Evolutionary conservation across 345 rosid species (phyloP).

Genomic region (Acer saccharum): DNA sequence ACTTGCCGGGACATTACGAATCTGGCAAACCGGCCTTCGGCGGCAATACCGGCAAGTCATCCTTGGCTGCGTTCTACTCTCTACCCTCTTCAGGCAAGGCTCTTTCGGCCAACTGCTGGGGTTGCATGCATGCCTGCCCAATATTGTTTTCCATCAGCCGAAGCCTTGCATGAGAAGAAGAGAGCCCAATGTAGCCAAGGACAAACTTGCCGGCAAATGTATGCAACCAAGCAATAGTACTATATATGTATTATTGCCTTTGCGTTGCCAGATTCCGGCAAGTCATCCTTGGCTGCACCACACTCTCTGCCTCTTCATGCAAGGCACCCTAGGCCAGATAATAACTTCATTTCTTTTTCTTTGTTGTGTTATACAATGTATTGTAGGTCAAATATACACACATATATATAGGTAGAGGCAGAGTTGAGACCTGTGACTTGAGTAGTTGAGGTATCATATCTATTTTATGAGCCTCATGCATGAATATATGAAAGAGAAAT

Average conservation of each 20-base stretch:
- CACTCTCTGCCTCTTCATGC: slow-evolving; percentile 26
- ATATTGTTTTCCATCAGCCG: not conserved
- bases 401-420: slow-evolving; percentile 6
- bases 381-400: not conserved
- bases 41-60: slow-evolving; percentile 31
- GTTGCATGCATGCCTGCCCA: not conserved
- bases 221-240: not conserved
- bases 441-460: not conserved
- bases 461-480: not conserved
- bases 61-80: slow-evolving; percentile 33
- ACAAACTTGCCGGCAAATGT: slow-evolving; percentile 22
- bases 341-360: not conserved
- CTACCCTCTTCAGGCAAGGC: slow-evolving; percentile 19
- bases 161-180: slow-evolving; percentile 30
- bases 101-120: not conserved
- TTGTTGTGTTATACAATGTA: not conserved
- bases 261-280: slow-evolving; percentile 21
- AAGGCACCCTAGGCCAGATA: not conserved
- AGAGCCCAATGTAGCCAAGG: slow-evolving; percentile 30
- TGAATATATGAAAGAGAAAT: slow-evolving; percentile 4
- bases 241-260: not conserved
- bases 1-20: slow-evolving; percentile 22
- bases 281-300: slow-evolving; percentile 30
- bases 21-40: not conserved
- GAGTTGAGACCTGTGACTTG: not conserved